Evolutionary conservation across 2,329 filamentous ascomycete species (phyloP), one percentile per base, ranked within the genome.

Genomic region (Aspergillus bombycis): DNA sequence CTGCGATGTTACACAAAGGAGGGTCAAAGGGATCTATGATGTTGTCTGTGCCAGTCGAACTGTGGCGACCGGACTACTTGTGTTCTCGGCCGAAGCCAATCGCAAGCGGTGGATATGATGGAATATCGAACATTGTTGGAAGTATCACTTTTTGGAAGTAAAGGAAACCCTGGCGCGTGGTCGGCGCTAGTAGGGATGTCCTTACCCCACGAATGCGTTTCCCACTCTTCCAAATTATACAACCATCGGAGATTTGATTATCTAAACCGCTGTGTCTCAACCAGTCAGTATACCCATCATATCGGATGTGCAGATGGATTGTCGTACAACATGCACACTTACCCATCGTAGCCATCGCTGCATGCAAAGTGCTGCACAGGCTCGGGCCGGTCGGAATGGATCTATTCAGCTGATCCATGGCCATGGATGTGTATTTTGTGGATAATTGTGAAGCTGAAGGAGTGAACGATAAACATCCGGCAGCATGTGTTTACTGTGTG

Each of bases 381-480:
- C 64, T 62, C 69, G 68, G 69, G 60, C 69, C 68, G 67, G 61
- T 58, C 64, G 67, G 64, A 57, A 67, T 64, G 61, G 55, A 32
- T 57, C 46, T 50, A 41, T 45, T 53, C 55, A 55, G 48, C 41
- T 57, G 60, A 58, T 63, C 56, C 60, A 63, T 55, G 36, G 56
- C 21, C n/a, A 28, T 52, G 28, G 48, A 32, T 52, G 48, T 52
- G 26, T 52, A 30, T 32, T 30, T 19, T 10, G 2, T n/a, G n/a
- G 19, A n/a, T 52, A 19, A 12, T n/a, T 11, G 28, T 36, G 14
- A 36, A 36, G 12, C 34, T 14, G 34, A 36, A 14, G 19, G 23
- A 28, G 21, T 53, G 28, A 32, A 21, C 14, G 9, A 55, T 38
- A 38, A 26, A 23, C 32, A 38, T 26, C 52, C 12, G 12, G 21